Evolutionary conservation across 2,329 filamentous ascomycete species (phyloP).

Genomic region (Sphaerulina musiva): DNA sequence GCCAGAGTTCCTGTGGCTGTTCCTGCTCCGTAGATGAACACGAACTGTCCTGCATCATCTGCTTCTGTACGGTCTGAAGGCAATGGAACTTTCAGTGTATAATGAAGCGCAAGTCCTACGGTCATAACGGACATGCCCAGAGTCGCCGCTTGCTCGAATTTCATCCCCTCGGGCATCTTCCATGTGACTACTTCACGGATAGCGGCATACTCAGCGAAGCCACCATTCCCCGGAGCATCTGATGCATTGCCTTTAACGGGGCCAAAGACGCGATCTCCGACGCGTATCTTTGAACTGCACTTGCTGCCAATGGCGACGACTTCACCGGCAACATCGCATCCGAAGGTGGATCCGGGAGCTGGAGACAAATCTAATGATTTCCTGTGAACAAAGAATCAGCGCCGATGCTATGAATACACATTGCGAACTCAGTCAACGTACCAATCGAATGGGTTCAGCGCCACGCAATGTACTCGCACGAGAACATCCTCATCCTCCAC

Average conservation of each 20-base stretch:
- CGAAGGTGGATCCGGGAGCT: slow-evolving; percentile 17
- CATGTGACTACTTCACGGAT: slow-evolving; percentile 13
- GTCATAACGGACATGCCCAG: slow-evolving; percentile 17
- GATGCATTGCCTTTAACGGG: slow-evolving; percentile 17
- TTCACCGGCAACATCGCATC: slow-evolving; percentile 18
- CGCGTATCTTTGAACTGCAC: slow-evolving; percentile 6
- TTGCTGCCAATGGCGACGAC: slow-evolving; percentile 16
- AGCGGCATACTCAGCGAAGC: slow-evolving; percentile 18
- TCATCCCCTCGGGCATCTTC: slow-evolving; percentile 15
- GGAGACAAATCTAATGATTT: slow-evolving; percentile 21
- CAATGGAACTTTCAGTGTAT: slow-evolving; percentile 16
- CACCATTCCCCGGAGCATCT: slow-evolving; percentile 16
- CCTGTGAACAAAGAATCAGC: slow-evolving; percentile 5
- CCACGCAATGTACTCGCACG: slow-evolving; percentile 17
- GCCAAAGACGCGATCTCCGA: slow-evolving; percentile 19
- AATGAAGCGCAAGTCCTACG: slow-evolving; percentile 17
- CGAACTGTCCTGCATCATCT: neutral
- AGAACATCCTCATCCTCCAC: slow-evolving; percentile 16
- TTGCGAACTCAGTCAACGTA: neutral
- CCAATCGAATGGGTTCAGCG: slow-evolving; percentile 21
- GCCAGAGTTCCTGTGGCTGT: slow-evolving; percentile 18
- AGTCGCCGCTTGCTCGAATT: slow-evolving; percentile 15
- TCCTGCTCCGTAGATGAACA: slow-evolving; percentile 18
- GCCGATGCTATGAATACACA: neutral
- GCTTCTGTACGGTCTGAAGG: slow-evolving; percentile 2